These are phyloP conservation scores for Lantana camara DNA, from an alignment of 257 asterid genomes.

Conservation along the genomic window DNA sequence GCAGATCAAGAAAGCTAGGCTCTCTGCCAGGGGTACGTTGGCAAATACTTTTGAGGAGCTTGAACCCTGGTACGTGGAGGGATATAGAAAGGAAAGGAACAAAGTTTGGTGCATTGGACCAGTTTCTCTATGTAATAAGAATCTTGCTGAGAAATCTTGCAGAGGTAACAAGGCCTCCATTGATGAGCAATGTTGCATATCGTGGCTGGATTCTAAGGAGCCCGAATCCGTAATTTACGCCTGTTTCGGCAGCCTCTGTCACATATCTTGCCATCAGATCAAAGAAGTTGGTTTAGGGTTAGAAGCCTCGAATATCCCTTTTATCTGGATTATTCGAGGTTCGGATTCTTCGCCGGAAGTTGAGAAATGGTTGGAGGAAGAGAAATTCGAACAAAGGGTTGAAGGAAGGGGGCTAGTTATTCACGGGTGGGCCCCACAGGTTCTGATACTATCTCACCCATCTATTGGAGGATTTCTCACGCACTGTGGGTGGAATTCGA, in stretches of 20 bases:
- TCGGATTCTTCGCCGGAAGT: slow-evolving; percentile 20
- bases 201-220: slow-evolving; percentile 38
- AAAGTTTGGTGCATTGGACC: slow-evolving; percentile 61
- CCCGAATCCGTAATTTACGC: slow-evolving; percentile 32
- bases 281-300: slow-evolving; percentile 43
- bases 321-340: slow-evolving; percentile 36
- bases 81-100: slow-evolving; percentile 25
- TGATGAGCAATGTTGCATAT: slow-evolving; percentile 23
- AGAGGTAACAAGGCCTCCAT: slow-evolving; percentile 35
- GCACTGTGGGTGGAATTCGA: slow-evolving; percentile 51
- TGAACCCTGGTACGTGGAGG: slow-evolving; percentile 52
- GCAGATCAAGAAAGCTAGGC: slow-evolving; percentile 22
- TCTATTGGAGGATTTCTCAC: slow-evolving; percentile 43
- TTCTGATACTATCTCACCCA: slow-evolving; percentile 34
- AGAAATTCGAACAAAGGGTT: slow-evolving; percentile 29
- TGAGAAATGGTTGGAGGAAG: slow-evolving; percentile 33
- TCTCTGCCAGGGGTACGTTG: slow-evolving; percentile 37
- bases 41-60: slow-evolving; percentile 56
- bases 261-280: slow-evolving; percentile 29
- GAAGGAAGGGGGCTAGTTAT: slow-evolving; percentile 35
- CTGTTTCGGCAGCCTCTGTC: slow-evolving; percentile 45
- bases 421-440: slow-evolving; percentile 48
- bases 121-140: slow-evolving; percentile 41
- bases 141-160: background rate
- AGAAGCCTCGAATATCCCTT: slow-evolving; percentile 28